Conservation (phyloP, 768 basidiomycete genomes). For the Auricularia heimuer region DNA sequence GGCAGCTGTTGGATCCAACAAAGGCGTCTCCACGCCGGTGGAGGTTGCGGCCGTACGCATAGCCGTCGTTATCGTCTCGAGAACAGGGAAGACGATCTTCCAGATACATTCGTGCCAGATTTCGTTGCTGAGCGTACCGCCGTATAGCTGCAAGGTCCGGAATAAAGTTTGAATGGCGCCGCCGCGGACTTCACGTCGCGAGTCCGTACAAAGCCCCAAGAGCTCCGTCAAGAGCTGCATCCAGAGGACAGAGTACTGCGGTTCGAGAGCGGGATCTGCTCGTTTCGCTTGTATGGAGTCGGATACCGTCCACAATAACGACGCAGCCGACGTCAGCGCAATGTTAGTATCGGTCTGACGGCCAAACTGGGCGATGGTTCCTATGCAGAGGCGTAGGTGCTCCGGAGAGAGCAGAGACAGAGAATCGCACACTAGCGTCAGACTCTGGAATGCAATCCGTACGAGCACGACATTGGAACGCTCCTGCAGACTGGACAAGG, state of each 20-base stretch:
- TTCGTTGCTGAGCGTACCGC: slow-evolving; percentile 66
- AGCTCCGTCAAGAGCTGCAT: slow-evolving; percentile 83
- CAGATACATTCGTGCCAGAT: slow-evolving; percentile 91
- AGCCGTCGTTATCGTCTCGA: slow-evolving; percentile 56
- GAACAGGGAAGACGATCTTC: slow-evolving; percentile 79
- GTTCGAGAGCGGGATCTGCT: slow-evolving; percentile 48
- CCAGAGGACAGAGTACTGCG: slow-evolving; percentile 83
- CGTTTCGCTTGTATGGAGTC: slow-evolving; percentile 87
- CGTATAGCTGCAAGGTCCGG: slow-evolving; percentile 88
- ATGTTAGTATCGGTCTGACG: slow-evolving; percentile 93
- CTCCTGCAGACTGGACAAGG: slow-evolving; percentile 49
- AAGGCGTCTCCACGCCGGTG: not conserved
- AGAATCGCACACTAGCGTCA: slow-evolving; percentile 91
- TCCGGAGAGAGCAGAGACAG: slow-evolving; percentile 70
- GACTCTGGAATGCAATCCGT: slow-evolving; percentile 87
- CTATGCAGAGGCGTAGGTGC: slow-evolving; percentile 81
- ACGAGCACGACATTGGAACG: slow-evolving; percentile 68
- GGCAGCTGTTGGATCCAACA: slow-evolving; percentile 9
- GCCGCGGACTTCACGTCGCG: slow-evolving; percentile 78
- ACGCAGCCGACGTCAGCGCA: slow-evolving; percentile 86
- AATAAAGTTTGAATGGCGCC: slow-evolving; percentile 95
- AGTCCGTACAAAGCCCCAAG: slow-evolving; percentile 70
- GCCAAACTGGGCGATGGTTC: slow-evolving; percentile 84
- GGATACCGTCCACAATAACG: slow-evolving; percentile 90
- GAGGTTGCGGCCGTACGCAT: slow-evolving; percentile 31